Evolutionary conservation across 108 stramenopile genomes (phyloP).

Genomic region (Nannochloropsis salina): DNA sequence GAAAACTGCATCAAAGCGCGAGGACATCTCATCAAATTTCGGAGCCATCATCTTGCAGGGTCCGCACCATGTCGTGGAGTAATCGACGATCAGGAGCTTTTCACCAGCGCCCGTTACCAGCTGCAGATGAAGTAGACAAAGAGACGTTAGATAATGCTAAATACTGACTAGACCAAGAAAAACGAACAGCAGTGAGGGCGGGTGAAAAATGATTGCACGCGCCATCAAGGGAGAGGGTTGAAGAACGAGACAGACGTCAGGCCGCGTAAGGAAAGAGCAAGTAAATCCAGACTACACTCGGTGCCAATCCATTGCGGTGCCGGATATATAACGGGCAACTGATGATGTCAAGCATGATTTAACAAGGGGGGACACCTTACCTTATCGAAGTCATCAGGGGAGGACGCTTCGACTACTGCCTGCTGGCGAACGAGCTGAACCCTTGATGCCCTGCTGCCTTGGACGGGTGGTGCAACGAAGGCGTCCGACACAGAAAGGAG

Average conservation of each 20-base stretch:
- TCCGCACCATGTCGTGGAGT: constrained; percentile 90
- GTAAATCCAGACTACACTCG: not conserved
- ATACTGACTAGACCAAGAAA: too few relatives aligned
- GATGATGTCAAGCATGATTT: not conserved
- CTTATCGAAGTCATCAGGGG: not conserved
- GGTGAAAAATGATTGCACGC: constrained; percentile 8
- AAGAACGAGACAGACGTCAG: not conserved
- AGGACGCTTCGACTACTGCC: not conserved
- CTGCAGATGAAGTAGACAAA: not conserved
- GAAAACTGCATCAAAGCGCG: constrained; percentile 28
- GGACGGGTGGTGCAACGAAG: not conserved
- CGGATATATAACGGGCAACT: not conserved
- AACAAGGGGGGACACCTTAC: not conserved
- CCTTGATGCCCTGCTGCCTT: not conserved
- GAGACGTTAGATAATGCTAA: too few relatives aligned
- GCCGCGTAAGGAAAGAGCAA: not conserved
- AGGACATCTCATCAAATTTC: constrained; percentile 18
- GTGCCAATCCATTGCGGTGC: not conserved
- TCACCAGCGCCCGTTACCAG: constrained; percentile 51
- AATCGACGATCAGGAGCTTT: constrained; percentile 79
- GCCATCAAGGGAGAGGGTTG: not conserved
- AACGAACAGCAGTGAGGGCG: constrained; percentile 53
- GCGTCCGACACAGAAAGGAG: not conserved
- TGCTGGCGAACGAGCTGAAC: not conserved
- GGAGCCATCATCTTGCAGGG: constrained; percentile 67